Evolutionary conservation across 2,329 filamentous ascomycete genomes (phyloP), one percentile per base, ranked within the genome.

Genomic region (Trematosphaeria pertusa): DNA sequence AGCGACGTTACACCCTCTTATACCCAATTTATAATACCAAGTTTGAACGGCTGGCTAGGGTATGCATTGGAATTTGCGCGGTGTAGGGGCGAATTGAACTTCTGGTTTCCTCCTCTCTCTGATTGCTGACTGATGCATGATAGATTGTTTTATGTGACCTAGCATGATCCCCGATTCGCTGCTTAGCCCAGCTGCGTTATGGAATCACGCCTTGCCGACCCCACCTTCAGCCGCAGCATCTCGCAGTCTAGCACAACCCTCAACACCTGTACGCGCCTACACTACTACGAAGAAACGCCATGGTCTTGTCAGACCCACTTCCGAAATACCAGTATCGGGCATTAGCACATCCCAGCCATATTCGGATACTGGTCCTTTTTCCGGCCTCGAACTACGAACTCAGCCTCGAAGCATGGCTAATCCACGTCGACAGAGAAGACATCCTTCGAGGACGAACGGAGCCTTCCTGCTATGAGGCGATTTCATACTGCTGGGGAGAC

Each of bases 401-500:
- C 8, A 28, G 24, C 24, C 24, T 28, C 24, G 24, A 28, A 12
- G 24, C 24, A 8, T 12, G 12, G 24, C 24, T 28, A 7, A 7
- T 28, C 12, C 12, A 28, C 24, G 24, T 28, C 8, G 12, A 28
- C 12, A 7, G 24, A 7, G 24, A 28, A 7, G 24, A 28, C 24
- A 28, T 28, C 12, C 24, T 28, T 12, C 24, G 7, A 8, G 24
- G 24, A 8, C 7, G 12, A 28, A 12, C 24, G 24, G 8, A 7
- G 24, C 24, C 12, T 7, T 28, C 24, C 12, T 12, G 6, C 26
- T 42, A 42, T 34, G 39, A 42, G 21, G 43, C 43, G 5, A 9
- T 46, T 11, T 46, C 43, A 15, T 46, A 46, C 21, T 17, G n/a
- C 36, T 46, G 43, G 36, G 42, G 42, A 10, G 20, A 20, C 22